Conservation (phyloP, 495 filamentous ascomycete genomes). For the Immersiella caudata region DNA sequence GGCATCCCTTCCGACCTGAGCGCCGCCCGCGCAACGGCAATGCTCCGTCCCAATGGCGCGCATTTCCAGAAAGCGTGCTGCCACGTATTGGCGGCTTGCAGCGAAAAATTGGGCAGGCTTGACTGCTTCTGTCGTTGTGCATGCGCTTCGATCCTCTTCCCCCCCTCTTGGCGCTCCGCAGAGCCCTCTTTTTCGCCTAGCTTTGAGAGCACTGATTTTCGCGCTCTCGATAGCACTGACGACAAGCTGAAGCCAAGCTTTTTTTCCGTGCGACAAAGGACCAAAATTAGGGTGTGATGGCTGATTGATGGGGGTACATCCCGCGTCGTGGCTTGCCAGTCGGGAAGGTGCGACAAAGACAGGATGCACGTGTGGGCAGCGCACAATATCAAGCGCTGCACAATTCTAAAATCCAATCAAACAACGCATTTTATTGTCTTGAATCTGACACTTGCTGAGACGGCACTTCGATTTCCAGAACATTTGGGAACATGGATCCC, state of each 20-base stretch:
- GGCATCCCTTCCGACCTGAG: neutral
- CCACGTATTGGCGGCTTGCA: constrained; percentile 18
- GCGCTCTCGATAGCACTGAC: neutral
- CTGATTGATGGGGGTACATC: neutral
- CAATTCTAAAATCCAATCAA: neutral
- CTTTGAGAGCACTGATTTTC: neutral
- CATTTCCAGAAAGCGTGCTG: neutral
- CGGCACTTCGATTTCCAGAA: neutral
- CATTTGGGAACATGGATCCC: too few species aligned
- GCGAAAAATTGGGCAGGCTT: constrained; percentile 18
- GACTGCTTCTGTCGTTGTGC: constrained; percentile 10
- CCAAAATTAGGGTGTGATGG: neutral
- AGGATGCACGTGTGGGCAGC: neutral
- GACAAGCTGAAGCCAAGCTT: neutral
- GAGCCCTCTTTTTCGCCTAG: neutral
- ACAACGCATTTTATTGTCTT: neutral
- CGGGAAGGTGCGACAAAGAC: neutral
- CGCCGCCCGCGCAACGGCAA: neutral
- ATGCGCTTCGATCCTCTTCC: neutral
- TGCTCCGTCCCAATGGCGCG: neutral
- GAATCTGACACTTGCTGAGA: neutral
- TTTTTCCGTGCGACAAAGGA: constrained; percentile 10
- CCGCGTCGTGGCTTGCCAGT: neutral
- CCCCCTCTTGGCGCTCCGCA: neutral
- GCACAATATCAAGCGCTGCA: neutral